Conservation (phyloP, 768 basidiomycete genomes). For the Lentinula guzmanii region DNA sequence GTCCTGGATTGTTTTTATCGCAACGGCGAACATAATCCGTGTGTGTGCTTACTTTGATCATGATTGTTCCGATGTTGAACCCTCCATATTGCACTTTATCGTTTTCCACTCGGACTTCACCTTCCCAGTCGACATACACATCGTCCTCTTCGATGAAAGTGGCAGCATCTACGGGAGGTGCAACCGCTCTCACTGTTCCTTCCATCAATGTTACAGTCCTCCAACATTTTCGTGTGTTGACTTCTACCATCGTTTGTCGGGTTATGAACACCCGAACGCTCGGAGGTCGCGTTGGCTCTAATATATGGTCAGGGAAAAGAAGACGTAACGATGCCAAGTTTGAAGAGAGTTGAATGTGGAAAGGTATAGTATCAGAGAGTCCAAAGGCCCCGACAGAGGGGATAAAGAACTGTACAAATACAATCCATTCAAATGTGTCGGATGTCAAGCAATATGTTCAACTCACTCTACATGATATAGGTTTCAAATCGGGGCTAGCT, state of each 20-base stretch:
- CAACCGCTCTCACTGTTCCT: slow-evolving; percentile 33
- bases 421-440: background rate
- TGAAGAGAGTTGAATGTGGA: slow-evolving; percentile 50
- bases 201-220: slow-evolving; percentile 36
- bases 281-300: background rate
- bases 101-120: slow-evolving; percentile 35
- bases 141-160: slow-evolving; percentile 12
- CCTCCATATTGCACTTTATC: slow-evolving; percentile 32
- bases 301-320: slow-evolving; percentile 19
- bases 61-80: slow-evolving; percentile 37
- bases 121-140: slow-evolving; percentile 49
- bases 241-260: slow-evolving; percentile 37
- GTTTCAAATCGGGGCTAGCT: slow-evolving; percentile 21
- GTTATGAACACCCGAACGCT: slow-evolving; percentile 40
- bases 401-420: slow-evolving; percentile 32
- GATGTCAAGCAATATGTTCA: slow-evolving; percentile 13
- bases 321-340: slow-evolving; percentile 36
- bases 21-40: background rate
- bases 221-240: slow-evolving; percentile 31
- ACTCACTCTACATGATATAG: slow-evolving; percentile 49
- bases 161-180: slow-evolving; percentile 13
- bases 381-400: slow-evolving; percentile 46
- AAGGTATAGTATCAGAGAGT: slow-evolving; percentile 45
- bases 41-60: slow-evolving; percentile 39
- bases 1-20: slow-evolving; percentile 31